Conservation (phyloP, 2,329 filamentous ascomycete genomes). For the Venturia aucupariae region DNA sequence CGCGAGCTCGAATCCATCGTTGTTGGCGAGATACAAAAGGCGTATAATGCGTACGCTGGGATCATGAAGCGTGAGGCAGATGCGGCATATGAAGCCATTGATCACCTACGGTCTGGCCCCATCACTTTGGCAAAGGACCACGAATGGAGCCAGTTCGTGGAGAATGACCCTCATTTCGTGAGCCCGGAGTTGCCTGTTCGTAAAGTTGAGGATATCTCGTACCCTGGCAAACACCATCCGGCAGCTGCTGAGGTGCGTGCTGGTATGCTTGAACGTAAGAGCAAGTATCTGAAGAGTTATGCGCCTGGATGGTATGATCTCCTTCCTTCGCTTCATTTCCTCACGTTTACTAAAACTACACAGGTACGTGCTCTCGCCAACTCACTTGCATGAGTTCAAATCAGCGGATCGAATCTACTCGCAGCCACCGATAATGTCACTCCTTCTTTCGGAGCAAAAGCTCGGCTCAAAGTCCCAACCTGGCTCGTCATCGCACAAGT, state of each 20-base stretch:
- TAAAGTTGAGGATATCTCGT: conserved; percentile 72
- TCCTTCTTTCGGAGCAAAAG: conserved; percentile 91
- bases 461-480: conserved; percentile 81
- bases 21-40: conserved; percentile 94
- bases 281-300: conserved; percentile 97
- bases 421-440: conserved; percentile 88
- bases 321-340: neutral
- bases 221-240: conserved; percentile 81
- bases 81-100: conserved; percentile 65
- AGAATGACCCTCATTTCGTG: conserved; percentile 74
- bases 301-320: conserved; percentile 79
- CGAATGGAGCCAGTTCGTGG: conserved; percentile 81
- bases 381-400: conserved; percentile 97
- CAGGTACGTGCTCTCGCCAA: conserved; percentile 92
- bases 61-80: conserved; percentile 89
- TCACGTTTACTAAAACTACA: conserved; percentile 13
- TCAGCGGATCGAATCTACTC: conserved; percentile 80
- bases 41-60: conserved; percentile 86
- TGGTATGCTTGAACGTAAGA: conserved; percentile 91
- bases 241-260: conserved; percentile 77
- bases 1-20: conserved; percentile 94
- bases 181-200: conserved; percentile 74
- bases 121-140: conserved; percentile 89
- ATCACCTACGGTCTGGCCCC: conserved; percentile 73
- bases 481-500: conserved; percentile 86